Evolutionary conservation across 768 basidiomycete genomes (phyloP), one percentile per base, ranked within the genome.

Genomic region (Daedalea quercina): DNA sequence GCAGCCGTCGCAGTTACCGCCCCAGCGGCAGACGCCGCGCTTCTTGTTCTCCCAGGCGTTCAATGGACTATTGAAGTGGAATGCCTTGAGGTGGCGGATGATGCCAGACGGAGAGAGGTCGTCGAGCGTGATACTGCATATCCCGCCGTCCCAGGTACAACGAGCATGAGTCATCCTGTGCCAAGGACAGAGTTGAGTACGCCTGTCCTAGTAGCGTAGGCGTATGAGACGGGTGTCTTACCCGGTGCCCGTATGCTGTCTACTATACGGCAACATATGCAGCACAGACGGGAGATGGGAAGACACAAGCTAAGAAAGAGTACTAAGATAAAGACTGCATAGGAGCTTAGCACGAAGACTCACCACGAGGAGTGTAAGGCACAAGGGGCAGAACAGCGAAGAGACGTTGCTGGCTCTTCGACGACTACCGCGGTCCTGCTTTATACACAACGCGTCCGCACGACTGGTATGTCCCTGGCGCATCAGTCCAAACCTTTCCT

Each of bases 11-110:
- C 58, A 60, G 6, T 15, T n/a, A 11, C 13, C 20, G 9, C 55
- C 53, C 58, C 58, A 60, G 8, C 3, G 22, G 54, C 58, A 60
- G 3, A 22, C 33, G 3, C 17, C 35, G 34, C 35, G 48, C 12
- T 31, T 25, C 35, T 26, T 50, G 33, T 40, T 40, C 22, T 41
- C 35, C 48, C 48, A 50, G 17, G 33, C 19, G 20, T 47, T 22
- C 25, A 13, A 4, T 3, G 22, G n/a, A 11, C 23, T 24, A 6
- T 15, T 19, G 28, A 50, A 57, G 41, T 60, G 58, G 28, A 17
- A 34, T 0, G 48, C 51, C 26, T 48, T 49, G 15, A 60, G 55
- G 37, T 60, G 58, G 17, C 47, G 46, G 6, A 50, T 47, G 1
- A 60, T 23, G 9, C 53, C 54, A 8, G 34, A 6, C 23, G 49